Conservation (phyloP, 768 basidiomycete genomes). For the Sistotremastrum niveocremeum region DNA sequence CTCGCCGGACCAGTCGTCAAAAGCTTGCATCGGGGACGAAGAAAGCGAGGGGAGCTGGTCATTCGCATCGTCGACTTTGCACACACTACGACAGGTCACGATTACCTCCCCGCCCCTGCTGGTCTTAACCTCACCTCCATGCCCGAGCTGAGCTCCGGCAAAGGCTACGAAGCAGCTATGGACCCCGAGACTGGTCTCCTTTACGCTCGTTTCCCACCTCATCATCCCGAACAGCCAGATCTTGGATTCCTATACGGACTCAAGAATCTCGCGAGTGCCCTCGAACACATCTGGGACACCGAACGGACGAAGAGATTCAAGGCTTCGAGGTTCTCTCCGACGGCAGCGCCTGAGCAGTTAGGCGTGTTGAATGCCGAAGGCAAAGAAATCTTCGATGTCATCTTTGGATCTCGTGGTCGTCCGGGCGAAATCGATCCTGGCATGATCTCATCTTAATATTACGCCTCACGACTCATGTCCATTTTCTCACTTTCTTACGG, state of each 20-base stretch:
- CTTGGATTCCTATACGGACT: constrained; percentile 89
- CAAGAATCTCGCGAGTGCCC: constrained; percentile 58
- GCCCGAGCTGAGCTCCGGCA: constrained; percentile 38
- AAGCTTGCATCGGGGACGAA: constrained; percentile 42
- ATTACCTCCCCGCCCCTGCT: constrained; percentile 63
- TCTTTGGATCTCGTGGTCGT: constrained; percentile 35
- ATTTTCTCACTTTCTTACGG: background rate
- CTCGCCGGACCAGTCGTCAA: constrained; percentile 52
- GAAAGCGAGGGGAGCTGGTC: constrained; percentile 82
- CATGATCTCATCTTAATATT: constrained; percentile 53
- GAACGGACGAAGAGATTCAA: constrained; percentile 65
- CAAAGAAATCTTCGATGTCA: constrained; percentile 67
- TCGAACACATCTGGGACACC: constrained; percentile 80
- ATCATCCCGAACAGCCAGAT: constrained; percentile 79
- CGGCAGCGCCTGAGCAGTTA: constrained; percentile 33
- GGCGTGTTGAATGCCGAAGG: constrained; percentile 56
- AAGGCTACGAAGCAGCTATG: constrained; percentile 71
- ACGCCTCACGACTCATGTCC: background rate
- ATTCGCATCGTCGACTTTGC: constrained; percentile 98
- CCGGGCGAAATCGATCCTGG: constrained; percentile 48
- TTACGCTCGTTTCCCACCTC: constrained; percentile 90
- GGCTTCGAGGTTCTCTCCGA: constrained; percentile 42
- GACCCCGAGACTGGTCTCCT: constrained; percentile 75
- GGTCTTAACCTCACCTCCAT: constrained; percentile 25
- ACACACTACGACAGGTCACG: constrained; percentile 90